A percentile compares a stretch with the other conserved stretches of the same genome.
Conservation (phyloP, 441 rosid species). For the Euphorbia corollata region DNA sequence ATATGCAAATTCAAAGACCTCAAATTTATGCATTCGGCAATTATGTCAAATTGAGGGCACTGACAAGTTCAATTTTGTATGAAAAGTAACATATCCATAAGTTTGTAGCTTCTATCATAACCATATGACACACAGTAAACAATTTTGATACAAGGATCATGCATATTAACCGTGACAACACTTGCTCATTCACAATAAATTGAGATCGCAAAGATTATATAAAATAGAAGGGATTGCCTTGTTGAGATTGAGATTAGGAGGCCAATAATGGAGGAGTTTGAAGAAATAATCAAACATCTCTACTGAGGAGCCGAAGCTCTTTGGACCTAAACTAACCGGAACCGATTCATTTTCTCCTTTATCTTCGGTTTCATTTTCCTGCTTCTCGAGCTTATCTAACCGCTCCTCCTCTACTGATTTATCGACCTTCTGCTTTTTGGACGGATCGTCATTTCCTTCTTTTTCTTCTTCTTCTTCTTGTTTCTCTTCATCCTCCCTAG, state of each 20-base stretch:
- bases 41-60: background rate
- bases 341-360: slow-evolving; percentile 22
- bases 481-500: slow-evolving; percentile 43
- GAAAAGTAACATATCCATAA: too few relatives aligned
- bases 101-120: too few relatives aligned
- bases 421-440: slow-evolving; percentile 46
- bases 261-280: slow-evolving; percentile 65
- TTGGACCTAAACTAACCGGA: slow-evolving; percentile 55
- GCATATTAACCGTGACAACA: background rate
- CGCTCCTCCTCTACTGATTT: slow-evolving; percentile 41
- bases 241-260: slow-evolving; percentile 52
- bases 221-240: slow-evolving; percentile 34
- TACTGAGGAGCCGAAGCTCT: slow-evolving; percentile 61
- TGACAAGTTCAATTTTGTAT: background rate
- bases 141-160: too few relatives aligned
- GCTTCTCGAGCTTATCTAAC: slow-evolving; percentile 24
- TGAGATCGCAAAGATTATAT: background rate
- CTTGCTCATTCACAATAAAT: background rate
- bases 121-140: too few relatives aligned
- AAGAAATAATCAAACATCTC: slow-evolving; percentile 76
- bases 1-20: background rate
- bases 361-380: slow-evolving; percentile 24
- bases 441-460: slow-evolving; percentile 22
- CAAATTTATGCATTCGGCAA: background rate
- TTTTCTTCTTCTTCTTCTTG: slow-evolving; percentile 9